A percentile compares a stretch with the other conserved stretches of the same genome.
phyloP scores from a whole-genome alignment of 2,329 filamentous ascomycete genomes.

The Fusarium citri region DNA sequence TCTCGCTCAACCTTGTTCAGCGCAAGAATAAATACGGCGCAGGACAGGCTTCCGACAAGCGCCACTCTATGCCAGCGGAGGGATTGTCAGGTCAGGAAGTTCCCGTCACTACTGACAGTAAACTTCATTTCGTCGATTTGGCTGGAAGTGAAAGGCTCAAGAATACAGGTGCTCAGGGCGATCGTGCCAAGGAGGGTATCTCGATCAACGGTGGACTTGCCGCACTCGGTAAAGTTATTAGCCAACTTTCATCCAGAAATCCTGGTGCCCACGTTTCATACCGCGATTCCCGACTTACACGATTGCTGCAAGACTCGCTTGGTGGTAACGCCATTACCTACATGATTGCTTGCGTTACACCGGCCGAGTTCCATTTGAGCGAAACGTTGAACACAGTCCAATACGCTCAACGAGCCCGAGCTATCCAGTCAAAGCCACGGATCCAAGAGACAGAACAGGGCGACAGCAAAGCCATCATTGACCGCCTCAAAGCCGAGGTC shows the following conservation, averaged over 20 bases:
- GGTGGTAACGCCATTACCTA: slow-evolving; percentile 98
- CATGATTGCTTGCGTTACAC: slow-evolving; percentile 99
- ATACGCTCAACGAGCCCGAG: slow-evolving; percentile 94
- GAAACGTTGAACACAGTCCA: slow-evolving; percentile 98
- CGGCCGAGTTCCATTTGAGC: slow-evolving; percentile 95
- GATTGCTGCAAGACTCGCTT: slow-evolving; percentile 93
- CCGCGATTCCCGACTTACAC: slow-evolving; percentile 95
- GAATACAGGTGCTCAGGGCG: slow-evolving; percentile 95
- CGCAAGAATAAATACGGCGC: slow-evolving; percentile 72
- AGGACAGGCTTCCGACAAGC: slow-evolving; percentile 76
- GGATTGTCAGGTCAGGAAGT: slow-evolving; percentile 74
- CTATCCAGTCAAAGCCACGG: slow-evolving; percentile 96
- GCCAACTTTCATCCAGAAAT: slow-evolving; percentile 91
- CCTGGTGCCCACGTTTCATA: slow-evolving; percentile 94
- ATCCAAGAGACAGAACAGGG: slow-evolving; percentile 95
- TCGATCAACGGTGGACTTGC: slow-evolving; percentile 97
- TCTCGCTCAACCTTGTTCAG: slow-evolving; percentile 93
- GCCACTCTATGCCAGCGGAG: slow-evolving; percentile 87
- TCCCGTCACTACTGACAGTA: slow-evolving; percentile 91
- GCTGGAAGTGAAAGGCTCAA: slow-evolving; percentile 97
- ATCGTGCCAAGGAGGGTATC: slow-evolving; percentile 94
- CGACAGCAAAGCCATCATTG: slow-evolving; percentile 94
- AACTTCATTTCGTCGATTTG: slow-evolving; percentile 97
- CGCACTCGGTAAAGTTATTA: slow-evolving; percentile 96
- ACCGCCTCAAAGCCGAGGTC: slow-evolving; percentile 92